These are phyloP conservation scores for Telopea speciosissima DNA, from an alignment of 177 flowering plant genomes.

Conservation along the genomic window DNA sequence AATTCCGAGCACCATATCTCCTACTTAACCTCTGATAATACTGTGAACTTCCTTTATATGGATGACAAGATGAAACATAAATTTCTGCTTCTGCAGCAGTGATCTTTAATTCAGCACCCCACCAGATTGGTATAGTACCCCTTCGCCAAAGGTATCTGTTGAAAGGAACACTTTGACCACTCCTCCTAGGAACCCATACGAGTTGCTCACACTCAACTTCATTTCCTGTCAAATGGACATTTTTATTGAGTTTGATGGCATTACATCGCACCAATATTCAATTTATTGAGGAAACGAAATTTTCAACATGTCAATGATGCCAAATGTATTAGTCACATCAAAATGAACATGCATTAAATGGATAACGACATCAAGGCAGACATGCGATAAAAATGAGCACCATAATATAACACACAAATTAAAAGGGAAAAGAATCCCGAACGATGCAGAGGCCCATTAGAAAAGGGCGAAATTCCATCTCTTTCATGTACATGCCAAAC, in stretches of 20 bases:
- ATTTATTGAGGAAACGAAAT: too few relatives aligned
- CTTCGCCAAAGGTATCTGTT: constrained; percentile 91
- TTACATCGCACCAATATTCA: not conserved
- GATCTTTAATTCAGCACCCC: constrained; percentile 97
- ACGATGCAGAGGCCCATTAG: too few relatives aligned
- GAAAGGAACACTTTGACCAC: constrained; percentile 80
- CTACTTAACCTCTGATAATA: constrained; percentile 79
- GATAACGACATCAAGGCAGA: too few relatives aligned
- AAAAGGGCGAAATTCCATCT: too few relatives aligned
- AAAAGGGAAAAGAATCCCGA: too few relatives aligned
- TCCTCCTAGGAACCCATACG: constrained; percentile 76
- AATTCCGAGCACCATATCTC: constrained; percentile 66
- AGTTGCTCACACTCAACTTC: constrained; percentile 99
- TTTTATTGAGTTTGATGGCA: not conserved
- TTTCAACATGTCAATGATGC: too few relatives aligned
- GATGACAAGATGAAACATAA: constrained; percentile 76
- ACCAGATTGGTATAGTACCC: constrained; percentile 99
- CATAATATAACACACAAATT: too few relatives aligned
- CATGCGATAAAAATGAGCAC: too few relatives aligned
- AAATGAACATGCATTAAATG: too few relatives aligned
- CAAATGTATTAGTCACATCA: too few relatives aligned
- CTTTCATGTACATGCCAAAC: too few relatives aligned
- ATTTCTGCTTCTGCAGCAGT: constrained; percentile 99
- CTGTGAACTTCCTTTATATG: constrained; percentile 82
- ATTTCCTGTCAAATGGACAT: constrained; percentile 57